Conservation (phyloP, 768 basidiomycete genomes). For the Mycena maculata region DNA sequence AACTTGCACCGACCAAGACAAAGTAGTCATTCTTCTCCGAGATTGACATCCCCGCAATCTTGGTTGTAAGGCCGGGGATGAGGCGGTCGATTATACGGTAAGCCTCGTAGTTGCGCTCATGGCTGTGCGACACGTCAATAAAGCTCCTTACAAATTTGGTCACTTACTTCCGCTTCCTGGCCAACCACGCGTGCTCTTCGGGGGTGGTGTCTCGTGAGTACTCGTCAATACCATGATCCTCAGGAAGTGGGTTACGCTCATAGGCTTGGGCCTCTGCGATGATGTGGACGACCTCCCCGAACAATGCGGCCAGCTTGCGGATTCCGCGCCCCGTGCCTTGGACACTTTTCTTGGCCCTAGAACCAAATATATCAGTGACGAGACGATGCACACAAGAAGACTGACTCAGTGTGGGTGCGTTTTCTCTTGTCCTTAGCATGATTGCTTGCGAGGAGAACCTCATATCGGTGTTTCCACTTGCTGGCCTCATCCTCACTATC, state of each 20-base stretch:
- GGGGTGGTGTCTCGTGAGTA: background rate
- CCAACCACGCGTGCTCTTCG: background rate
- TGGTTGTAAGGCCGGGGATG: background rate
- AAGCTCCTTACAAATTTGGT: background rate
- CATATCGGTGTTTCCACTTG: background rate
- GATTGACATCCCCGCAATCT: background rate
- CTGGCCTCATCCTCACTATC: background rate
- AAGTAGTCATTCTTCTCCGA: background rate
- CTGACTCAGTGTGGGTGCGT: background rate
- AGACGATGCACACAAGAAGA: background rate
- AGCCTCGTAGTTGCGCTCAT: conserved; percentile 12
- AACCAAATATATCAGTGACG: background rate
- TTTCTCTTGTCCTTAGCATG: background rate
- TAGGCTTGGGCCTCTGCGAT: background rate
- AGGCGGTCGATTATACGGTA: conserved; percentile 7
- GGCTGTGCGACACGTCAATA: background rate
- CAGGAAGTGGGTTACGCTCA: background rate
- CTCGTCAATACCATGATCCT: conserved; percentile 6
- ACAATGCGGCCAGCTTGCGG: conserved; percentile 7
- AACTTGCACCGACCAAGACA: background rate
- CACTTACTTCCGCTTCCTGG: conserved; percentile 18
- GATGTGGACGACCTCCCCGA: conserved; percentile 16
- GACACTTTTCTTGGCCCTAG: background rate
- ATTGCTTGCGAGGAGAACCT: background rate
- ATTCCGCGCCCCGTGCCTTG: conserved; percentile 9